Conservation (phyloP, 345 rosid species). For the Erucastrum elatum region DNA sequence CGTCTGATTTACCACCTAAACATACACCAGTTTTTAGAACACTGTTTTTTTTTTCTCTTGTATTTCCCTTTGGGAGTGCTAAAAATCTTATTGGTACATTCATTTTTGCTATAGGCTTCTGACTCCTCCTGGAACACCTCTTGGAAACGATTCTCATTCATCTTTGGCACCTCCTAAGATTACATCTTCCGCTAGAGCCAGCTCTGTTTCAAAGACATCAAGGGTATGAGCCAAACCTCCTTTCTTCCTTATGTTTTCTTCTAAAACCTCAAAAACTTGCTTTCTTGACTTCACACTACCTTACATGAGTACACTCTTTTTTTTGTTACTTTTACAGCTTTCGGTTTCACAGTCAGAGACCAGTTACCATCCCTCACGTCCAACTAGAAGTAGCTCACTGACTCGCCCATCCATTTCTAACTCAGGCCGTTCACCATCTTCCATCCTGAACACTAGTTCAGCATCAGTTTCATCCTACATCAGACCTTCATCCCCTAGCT, state of each 20-base stretch:
- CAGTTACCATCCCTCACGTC: constrained; percentile 64
- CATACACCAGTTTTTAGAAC: too few relatives aligned
- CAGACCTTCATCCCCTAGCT: constrained; percentile 82
- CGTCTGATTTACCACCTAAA: too few relatives aligned
- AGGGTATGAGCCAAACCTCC: constrained; percentile 54
- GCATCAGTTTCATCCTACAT: constrained; percentile 88
- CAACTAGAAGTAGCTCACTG: constrained; percentile 83
- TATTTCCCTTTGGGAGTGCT: background rate
- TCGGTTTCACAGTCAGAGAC: constrained; percentile 87
- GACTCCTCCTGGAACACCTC: constrained; percentile 98
- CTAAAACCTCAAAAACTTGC: constrained; percentile 2
- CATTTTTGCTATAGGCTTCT: constrained; percentile 68
- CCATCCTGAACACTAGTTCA: constrained; percentile 88
- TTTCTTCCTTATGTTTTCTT: background rate
- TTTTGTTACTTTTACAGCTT: constrained; percentile 53
- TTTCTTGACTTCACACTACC: constrained; percentile 9
- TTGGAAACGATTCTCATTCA: constrained; percentile 63
- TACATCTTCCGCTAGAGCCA: constrained; percentile 60
- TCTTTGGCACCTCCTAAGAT: constrained; percentile 55
- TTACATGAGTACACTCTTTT: background rate
- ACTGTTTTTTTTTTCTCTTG: too few relatives aligned
- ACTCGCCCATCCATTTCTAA: constrained; percentile 76
- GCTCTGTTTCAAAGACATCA: constrained; percentile 74
- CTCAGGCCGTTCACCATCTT: constrained; percentile 60
- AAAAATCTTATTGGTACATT: background rate